Conservation (phyloP, 164 flowering plant genomes). For the Stephania japonica region DNA sequence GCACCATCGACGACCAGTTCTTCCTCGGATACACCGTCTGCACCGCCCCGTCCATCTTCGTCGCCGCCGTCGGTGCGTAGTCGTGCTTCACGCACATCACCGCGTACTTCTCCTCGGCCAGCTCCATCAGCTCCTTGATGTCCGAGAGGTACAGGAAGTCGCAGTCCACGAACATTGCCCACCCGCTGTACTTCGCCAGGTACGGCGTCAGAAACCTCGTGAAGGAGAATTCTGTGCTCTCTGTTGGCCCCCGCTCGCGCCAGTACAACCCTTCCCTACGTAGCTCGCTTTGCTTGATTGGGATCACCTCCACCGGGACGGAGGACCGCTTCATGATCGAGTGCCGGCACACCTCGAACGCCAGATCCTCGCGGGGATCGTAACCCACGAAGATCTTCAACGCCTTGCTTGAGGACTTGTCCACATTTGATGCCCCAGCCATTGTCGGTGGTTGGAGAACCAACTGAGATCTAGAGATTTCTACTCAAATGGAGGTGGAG, state of each 20-base stretch:
- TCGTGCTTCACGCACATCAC: constrained; percentile 10
- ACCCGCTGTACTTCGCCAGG: constrained; percentile 29
- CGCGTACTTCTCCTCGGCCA: constrained; percentile 1
- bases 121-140: not conserved
- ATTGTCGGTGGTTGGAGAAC: too few relatives aligned
- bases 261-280: constrained; percentile 2
- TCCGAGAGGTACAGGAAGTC: constrained; percentile 10
- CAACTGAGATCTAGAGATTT: too few relatives aligned
- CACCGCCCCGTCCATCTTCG: constrained; percentile 11
- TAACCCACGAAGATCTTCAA: constrained; percentile 83
- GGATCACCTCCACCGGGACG: constrained; percentile 63
- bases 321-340: constrained; percentile 64
- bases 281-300: constrained; percentile 21
- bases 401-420: too few relatives aligned
- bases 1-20: constrained; percentile 13
- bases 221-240: constrained; percentile 9
- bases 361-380: constrained; percentile 32
- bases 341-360: constrained; percentile 70
- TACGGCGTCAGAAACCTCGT: constrained; percentile 11
- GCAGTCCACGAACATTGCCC: constrained; percentile 10
- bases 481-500: not conserved
- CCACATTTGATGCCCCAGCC: too few relatives aligned
- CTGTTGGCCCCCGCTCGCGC: constrained; percentile 10
- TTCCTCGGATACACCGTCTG: constrained; percentile 8
- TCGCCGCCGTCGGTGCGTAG: constrained; percentile 9